Evolutionary conservation across 352 stramenopile species (phyloP), one percentile per base, ranked within the genome.

Genomic region (Pythium aquatile): DNA sequence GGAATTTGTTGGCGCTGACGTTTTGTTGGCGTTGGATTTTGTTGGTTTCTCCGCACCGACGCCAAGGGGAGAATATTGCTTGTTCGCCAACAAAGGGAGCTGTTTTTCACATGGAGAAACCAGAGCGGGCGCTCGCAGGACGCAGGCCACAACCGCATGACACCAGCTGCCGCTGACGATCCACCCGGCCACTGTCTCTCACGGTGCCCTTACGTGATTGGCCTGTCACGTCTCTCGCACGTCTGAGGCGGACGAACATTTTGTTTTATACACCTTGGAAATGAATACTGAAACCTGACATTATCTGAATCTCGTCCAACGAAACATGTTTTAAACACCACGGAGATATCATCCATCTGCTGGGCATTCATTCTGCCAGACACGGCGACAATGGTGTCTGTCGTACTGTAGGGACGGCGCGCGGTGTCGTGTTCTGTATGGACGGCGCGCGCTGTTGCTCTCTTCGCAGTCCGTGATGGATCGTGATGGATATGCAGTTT

Each of bases 131-230:
- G 58, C 47, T 20, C 48, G 54, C 33, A 65, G 10, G 48, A 54
- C n/a, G 26, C 24, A 51, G 51, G 53, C 61, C 61, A 67, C 61
- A 67, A 67, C 54, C 33, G 8, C 17, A 52, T 67, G 61, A 62
- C 54, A 58, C 54, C 61, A 67, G 61, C 61, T 67, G 61, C 44
- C 39, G 26, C 47, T 54, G 47, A 54, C 47, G 47, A 54, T 35
- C 24, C 28, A 24, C 44, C 5, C 58, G 32, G 53, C 35, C 29
- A 11, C 47, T 54, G 47, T 54, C 47, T 54, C 47, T 54, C 28
- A 20, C 26, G 26, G 32, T 54, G 47, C 47, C 26, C 24, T 13
- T 13, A 30, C 26, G 47, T 54, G 47, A 54, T 54, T 54, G 47
- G 47, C 17, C n/a, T 33, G 57, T 14, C 30, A n/a, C 30, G 30